Percentiles rank a stretch among this genome's conserved stretches.
Conservation (phyloP, 2,329 filamentous ascomycete species). For the Xylariomycetidae sp. region DNA sequence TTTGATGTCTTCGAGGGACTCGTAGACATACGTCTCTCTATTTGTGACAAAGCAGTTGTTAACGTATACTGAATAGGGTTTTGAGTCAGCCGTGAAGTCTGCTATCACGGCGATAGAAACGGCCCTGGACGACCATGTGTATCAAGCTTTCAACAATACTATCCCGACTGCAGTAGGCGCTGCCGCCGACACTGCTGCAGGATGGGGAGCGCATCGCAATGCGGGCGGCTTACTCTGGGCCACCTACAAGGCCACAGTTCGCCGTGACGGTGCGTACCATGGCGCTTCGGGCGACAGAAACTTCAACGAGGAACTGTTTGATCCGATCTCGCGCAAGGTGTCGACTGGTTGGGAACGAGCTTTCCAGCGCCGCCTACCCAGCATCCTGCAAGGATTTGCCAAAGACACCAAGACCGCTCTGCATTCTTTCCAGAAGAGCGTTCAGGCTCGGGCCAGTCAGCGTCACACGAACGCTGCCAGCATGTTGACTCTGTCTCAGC, state of each 20-base stretch:
- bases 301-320: slow-evolving; percentile 23
- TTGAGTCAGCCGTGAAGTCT: slow-evolving; percentile 33
- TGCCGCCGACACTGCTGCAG: slow-evolving; percentile 27
- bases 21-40: neutral
- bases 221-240: slow-evolving; percentile 42
- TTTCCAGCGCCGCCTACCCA: slow-evolving; percentile 20
- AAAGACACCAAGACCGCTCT: slow-evolving; percentile 10
- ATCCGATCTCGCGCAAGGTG: slow-evolving; percentile 15
- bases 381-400: slow-evolving; percentile 13
- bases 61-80: slow-evolving; percentile 14
- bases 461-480: slow-evolving; percentile 14
- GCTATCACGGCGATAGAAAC: slow-evolving; percentile 33
- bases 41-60: slow-evolving; percentile 3
- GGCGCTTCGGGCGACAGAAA: slow-evolving; percentile 22
- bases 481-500: slow-evolving; percentile 31
- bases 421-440: slow-evolving; percentile 18
- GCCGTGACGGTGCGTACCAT: slow-evolving; percentile 23
- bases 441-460: slow-evolving; percentile 13
- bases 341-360: slow-evolving; percentile 22
- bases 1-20: too few relatives aligned
- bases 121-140: slow-evolving; percentile 38
- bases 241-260: slow-evolving; percentile 47
- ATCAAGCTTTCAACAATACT: slow-evolving; percentile 34
- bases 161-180: slow-evolving; percentile 32
- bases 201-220: slow-evolving; percentile 33